Conservation (phyloP, 345 rosid species). For the Boechera stricta region DNA sequence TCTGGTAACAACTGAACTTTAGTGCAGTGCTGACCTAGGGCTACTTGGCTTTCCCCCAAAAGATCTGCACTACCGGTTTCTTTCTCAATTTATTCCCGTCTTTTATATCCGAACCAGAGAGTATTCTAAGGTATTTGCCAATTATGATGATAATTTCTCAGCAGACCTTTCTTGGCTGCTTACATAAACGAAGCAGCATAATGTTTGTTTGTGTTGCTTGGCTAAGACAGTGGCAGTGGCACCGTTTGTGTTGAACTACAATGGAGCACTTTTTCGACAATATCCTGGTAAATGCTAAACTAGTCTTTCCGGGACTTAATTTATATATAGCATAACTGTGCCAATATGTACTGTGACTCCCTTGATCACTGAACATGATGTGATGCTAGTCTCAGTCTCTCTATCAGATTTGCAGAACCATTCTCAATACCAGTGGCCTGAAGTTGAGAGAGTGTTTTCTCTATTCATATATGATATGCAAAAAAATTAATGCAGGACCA, state of each 20-base stretch:
- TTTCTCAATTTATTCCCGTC: conserved; percentile 82
- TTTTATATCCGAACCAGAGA: conserved; percentile 89
- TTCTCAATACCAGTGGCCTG: conserved; percentile 21
- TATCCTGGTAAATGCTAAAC: conserved; percentile 67
- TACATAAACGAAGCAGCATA: conserved; percentile 31
- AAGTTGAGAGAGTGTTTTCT: conserved; percentile 3
- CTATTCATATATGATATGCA: conserved; percentile 23
- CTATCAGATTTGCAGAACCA: conserved; percentile 4
- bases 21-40: conserved; percentile 92
- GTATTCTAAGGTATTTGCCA: conserved; percentile 77
- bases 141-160: conserved; percentile 16
- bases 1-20: conserved; percentile 37
- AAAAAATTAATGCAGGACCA: conserved; percentile 63
- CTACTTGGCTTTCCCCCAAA: conserved; percentile 88
- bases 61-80: conserved; percentile 93
- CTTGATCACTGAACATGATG: conserved; percentile 9
- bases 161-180: conserved; percentile 27
- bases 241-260: conserved; percentile 83
- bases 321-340: not conserved
- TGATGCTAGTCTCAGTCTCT: conserved; percentile 20
- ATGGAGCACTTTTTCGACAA: conserved; percentile 90
- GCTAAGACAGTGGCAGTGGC: conserved; percentile 90
- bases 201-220: conserved; percentile 49
- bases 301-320: conserved; percentile 18
- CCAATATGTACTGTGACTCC: conserved; percentile 5